Base-by-base conservation (phyloP, 208 protist genomes). In the Spongospora subterranea region DNA sequence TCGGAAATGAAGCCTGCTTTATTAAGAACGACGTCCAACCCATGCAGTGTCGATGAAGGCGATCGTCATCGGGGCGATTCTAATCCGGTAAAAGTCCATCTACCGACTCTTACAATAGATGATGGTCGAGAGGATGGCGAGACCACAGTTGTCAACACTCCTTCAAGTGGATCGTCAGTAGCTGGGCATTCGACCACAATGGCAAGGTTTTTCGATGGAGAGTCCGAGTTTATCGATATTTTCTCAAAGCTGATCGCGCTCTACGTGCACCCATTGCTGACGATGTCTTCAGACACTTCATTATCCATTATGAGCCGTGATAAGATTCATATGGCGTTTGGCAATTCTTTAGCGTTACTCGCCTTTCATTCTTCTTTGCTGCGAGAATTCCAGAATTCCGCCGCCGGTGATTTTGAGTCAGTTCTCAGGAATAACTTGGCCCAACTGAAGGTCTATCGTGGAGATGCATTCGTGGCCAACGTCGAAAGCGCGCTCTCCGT, bases 191-290 rank as follows among this genome's bases (percentile, higher is more conserved):
- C 17, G n/a, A 82, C 11, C 71, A 43, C 40, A 35, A 43, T 82
- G 6, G 6, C n/a, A 82, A 82, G 6, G 71, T 82, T 82, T 43
- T 43, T 82, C 6, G 17, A 35, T 6, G 17, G n/a, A 35, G 71
- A 82, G n/a, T 20, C 6, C 17, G 17, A n/a, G 6, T 82, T 82
- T n/a, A 43, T 35, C 13, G n/a, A 82, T 13, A 13, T 20, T 6
- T 82, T 82, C n/a, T 35, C 71, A 6, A 45, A 6, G 71, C n/a
- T 82, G n/a, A 43, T 82, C 35, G 6, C 71, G 71, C 40, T 82
- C 17, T 35, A 45, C n/a, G 71, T 82, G 17, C 6, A 35, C 35
- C 71, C 71, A 20, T n/a, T 82, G 13, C 6, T 82, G 17, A 82
- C 71, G 71, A 82, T 82, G 71, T 82, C 71, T 6, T 82, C 17